Base-by-base conservation (phyloP, 139 green algal species). In the Tetratostichococcus sp. region DNA sequence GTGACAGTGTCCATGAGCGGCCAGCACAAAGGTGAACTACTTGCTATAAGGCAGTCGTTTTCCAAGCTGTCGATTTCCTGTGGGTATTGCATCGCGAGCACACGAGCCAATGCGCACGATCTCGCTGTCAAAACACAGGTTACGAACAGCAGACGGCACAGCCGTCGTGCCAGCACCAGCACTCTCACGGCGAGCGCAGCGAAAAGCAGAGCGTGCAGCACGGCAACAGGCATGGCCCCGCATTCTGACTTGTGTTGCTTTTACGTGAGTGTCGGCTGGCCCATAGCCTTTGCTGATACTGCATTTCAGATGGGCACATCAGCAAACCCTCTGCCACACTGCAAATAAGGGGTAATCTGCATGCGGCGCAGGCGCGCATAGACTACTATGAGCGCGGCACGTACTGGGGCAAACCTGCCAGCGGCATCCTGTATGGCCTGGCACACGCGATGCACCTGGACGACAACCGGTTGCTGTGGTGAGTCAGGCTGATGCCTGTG, bases 381-480 rank as follows among this genome's bases (percentile, higher is more conserved):
- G 79, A 87, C 33, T 93, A 94, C 79, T 90, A 91, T 58, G 65
- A 77, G 33, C 65, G 79, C 1, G 80, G 87, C 22, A 79, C 77
- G 17, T 88, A 77, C 59, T 95, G 89, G 50, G 92, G 92, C 69
- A 89, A 90, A 69, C 88, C 94, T 0, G 83, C 87, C 0, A 81
- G 91, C 4, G 85, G 90, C 69, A 25, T 95, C 25, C 75, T 96
- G 32, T 91, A 85, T 57, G 77, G 87, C n/a, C 77, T 96, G 3
- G 86, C 82, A 3, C 78, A 89, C 65, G 25, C 75, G 50, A 72
- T 94, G 66, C 71, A 78, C 22, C 81, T 88, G 67, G 84, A 97
- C 25, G 82, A 84, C 59, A 86, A 78, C 66, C 73, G 86, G 43
- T 74, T 89, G 43, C 79, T 98, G 26, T 97, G 90, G 89, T 90